Percentiles rank a stretch among this genome's conserved stretches.
Evolutionary conservation across 2,329 filamentous ascomycete species (phyloP).

Genomic region (Fonsecaea pedrosoi): DNA sequence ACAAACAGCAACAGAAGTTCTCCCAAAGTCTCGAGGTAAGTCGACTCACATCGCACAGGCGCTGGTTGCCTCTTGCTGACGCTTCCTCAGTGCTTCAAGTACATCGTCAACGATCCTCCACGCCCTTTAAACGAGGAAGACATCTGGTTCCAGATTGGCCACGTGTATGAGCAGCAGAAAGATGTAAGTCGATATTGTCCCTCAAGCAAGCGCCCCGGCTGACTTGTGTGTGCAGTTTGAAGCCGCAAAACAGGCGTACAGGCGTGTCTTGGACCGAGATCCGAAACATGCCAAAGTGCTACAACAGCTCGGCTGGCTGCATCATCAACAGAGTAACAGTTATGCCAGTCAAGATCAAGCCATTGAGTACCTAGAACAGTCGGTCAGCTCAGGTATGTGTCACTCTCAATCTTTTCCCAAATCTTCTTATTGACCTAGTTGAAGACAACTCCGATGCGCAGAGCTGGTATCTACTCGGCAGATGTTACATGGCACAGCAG

Average conservation of each 20-base stretch:
- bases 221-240: conserved; percentile 72
- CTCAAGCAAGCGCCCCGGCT: conserved; percentile 41
- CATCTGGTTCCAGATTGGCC: conserved; percentile 99
- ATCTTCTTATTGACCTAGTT: conserved; percentile 9
- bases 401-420: neutral
- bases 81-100: conserved; percentile 83
- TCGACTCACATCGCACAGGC: conserved; percentile 17
- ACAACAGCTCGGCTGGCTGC: conserved; percentile 95
- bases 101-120: conserved; percentile 92
- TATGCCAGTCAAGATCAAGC: conserved; percentile 94
- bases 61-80: conserved; percentile 24
- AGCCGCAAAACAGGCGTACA: conserved; percentile 88
- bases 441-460: conserved; percentile 94
- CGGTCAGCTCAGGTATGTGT: conserved; percentile 81
- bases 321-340: conserved; percentile 92
- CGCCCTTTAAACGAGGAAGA: conserved; percentile 94
- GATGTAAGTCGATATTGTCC: conserved; percentile 71
- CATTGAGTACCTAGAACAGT: conserved; percentile 97
- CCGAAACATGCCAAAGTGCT: conserved; percentile 97
- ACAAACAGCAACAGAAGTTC: conserved; percentile 98
- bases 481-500: conserved; percentile 99
- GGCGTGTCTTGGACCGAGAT: conserved; percentile 89
- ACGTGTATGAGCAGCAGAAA: conserved; percentile 98
- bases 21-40: conserved; percentile 85
- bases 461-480: conserved; percentile 96